Percentiles rank a stretch among this genome's conserved stretches.
These are phyloP conservation scores for Setaria italica DNA, from an alignment of 202 grass and related monocot genomes.

Conservation along the genomic window DNA sequence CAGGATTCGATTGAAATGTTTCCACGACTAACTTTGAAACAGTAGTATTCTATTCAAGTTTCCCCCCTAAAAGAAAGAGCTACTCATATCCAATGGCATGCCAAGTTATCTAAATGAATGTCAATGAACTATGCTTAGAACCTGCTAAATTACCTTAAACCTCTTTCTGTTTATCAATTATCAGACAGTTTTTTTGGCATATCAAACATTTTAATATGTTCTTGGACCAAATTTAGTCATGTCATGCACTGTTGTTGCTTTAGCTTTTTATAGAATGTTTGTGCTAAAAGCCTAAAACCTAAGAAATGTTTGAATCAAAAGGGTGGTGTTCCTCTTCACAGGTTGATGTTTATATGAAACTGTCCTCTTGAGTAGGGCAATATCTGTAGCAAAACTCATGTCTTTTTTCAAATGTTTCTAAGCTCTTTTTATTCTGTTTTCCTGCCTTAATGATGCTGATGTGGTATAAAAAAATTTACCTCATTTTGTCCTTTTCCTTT, in stretches of 20 bases:
- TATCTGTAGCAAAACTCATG: background rate
- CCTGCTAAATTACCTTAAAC: slow-evolving; percentile 1
- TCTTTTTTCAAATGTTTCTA: background rate
- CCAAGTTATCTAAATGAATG: slow-evolving; percentile 35
- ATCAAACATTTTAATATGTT: slow-evolving; percentile 15
- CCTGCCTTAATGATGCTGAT: background rate
- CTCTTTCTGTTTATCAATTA: slow-evolving; percentile 29
- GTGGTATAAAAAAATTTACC: background rate
- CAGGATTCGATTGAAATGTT: background rate
- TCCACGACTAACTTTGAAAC: background rate
- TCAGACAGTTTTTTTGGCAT: background rate
- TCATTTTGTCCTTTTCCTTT: background rate
- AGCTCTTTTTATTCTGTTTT: slow-evolving; percentile 11
- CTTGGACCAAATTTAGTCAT: background rate
- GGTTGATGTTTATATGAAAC: background rate
- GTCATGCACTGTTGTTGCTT: background rate
- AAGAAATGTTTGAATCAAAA: background rate
- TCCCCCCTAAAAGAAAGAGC: background rate
- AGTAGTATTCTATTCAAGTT: background rate
- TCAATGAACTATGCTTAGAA: slow-evolving; percentile 10
- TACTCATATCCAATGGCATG: slow-evolving; percentile 2
- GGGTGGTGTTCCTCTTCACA: slow-evolving; percentile 6
- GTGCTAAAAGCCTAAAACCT: background rate
- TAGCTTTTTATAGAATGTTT: slow-evolving; percentile 21
- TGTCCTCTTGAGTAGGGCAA: background rate